phyloP scores from a whole-genome alignment of 345 rosid species.

The Salix brachista region DNA sequence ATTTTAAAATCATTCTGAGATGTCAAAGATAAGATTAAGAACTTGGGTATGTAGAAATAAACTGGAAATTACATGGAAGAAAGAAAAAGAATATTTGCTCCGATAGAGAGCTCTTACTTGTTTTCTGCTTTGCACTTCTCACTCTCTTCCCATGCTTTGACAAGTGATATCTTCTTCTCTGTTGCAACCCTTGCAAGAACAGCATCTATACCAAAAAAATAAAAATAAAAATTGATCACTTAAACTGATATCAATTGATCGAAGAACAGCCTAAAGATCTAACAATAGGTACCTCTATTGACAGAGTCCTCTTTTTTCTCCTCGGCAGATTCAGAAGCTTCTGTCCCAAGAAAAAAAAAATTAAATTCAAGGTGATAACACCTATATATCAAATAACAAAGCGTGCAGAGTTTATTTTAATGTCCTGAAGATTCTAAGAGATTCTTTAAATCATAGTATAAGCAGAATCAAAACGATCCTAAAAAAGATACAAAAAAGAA shows the following conservation, averaged over 20 bases:
- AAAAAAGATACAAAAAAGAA: background rate
- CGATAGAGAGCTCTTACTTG: slow-evolving; percentile 37
- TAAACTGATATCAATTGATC: background rate
- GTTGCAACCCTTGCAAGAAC: slow-evolving; percentile 71
- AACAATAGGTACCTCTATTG: slow-evolving; percentile 43
- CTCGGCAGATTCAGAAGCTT: slow-evolving; percentile 33
- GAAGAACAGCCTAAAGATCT: background rate
- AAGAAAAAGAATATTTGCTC: background rate
- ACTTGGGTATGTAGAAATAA: background rate
- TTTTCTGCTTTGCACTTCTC: slow-evolving; percentile 89
- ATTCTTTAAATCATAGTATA: background rate
- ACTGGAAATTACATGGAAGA: background rate
- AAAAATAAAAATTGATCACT: background rate
- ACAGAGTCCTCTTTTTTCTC: slow-evolving; percentile 43
- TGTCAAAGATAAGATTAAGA: background rate
- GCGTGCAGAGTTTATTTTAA: background rate
- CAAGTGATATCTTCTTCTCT: slow-evolving; percentile 67
- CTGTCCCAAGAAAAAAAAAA: slow-evolving; percentile 25
- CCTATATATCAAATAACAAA: background rate
- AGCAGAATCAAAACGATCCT: background rate
- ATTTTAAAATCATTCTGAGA: background rate
- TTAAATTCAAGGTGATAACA: no score
- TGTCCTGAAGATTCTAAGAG: background rate
- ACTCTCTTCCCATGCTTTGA: slow-evolving; percentile 96
- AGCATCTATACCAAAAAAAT: slow-evolving; percentile 43